A percentile compares a stretch with the other conserved stretches of the same genome.
These are phyloP conservation scores for Fraxinus quadrangulata DNA, from an alignment of 257 asterid genomes.

Conservation along the genomic window DNA sequence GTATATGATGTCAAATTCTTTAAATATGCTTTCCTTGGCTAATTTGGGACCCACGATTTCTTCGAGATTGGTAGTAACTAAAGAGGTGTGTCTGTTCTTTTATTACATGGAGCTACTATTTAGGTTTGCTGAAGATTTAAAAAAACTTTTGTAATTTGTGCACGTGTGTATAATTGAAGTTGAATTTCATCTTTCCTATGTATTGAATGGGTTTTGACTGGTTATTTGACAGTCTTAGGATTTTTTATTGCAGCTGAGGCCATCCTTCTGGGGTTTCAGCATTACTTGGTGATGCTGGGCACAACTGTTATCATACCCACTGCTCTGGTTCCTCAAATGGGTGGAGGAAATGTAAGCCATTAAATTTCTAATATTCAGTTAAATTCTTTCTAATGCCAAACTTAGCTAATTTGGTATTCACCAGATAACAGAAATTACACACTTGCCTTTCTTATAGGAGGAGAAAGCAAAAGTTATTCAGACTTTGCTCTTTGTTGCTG, in stretches of 20 bases:
- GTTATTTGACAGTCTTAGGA: constrained; percentile 16
- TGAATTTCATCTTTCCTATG: neutral
- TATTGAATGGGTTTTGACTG: neutral
- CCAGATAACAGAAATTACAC: neutral
- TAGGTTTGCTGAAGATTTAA: neutral
- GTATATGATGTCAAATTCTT: neutral
- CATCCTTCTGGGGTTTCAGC: constrained; percentile 92
- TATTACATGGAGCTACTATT: neutral
- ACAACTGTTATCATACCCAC: constrained; percentile 88
- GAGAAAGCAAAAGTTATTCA: constrained; percentile 94
- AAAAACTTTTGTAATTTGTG: neutral
- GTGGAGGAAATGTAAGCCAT: constrained; percentile 89
- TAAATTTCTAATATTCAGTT: constrained; percentile 11
- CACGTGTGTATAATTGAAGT: neutral
- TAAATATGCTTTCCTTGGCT: neutral
- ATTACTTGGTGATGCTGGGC: constrained; percentile 91
- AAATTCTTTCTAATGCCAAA: neutral
- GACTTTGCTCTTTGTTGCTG: constrained; percentile 83
- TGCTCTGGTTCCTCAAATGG: constrained; percentile 97
- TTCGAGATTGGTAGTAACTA: neutral
- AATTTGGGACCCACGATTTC: neutral
- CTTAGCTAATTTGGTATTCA: neutral
- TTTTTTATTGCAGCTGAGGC: constrained; percentile 79
- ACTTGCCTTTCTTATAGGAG: constrained; percentile 50
- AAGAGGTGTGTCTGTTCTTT: neutral